These are phyloP conservation scores for Apophysomyces elegans DNA, from an alignment of 371 early-diverging fungal species.

Conservation along the genomic window DNA sequence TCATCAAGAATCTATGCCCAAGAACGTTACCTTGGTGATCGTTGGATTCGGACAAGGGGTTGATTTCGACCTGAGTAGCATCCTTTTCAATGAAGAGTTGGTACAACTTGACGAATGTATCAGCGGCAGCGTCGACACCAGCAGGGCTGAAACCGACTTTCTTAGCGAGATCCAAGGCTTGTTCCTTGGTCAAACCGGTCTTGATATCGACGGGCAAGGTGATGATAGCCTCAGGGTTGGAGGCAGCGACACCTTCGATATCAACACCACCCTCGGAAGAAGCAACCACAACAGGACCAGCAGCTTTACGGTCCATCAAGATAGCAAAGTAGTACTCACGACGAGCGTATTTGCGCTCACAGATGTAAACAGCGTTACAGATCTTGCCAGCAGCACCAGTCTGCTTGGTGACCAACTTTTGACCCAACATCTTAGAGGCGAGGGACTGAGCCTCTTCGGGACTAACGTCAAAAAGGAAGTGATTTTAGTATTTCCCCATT, in stretches of 20 bases:
- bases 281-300: conserved; percentile 95
- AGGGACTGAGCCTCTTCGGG: conserved; percentile 87
- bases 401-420: conserved; percentile 97
- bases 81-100: conserved; percentile 96
- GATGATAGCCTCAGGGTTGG: conserved; percentile 93
- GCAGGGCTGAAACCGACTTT: conserved; percentile 89
- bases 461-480: conserved; percentile 36
- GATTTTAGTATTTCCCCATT: no score
- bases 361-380: conserved; percentile 94
- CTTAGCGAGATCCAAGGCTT: conserved; percentile 71
- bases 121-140: conserved; percentile 85
- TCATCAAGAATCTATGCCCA: no score
- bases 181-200: conserved; percentile 64
- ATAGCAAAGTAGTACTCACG: conserved; percentile 99
- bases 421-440: conserved; percentile 96
- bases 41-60: conserved; percentile 93
- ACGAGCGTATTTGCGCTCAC: conserved; percentile 94
- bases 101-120: conserved; percentile 91
- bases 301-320: conserved; percentile 93
- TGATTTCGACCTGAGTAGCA: conserved; percentile 97
- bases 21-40: conserved; percentile 75
- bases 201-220: conserved; percentile 82
- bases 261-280: conserved; percentile 98
- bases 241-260: conserved; percentile 94
- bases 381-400: conserved; percentile 95